These are phyloP conservation scores for Salmacisia buchloeana DNA, from an alignment of 1,284 basidiomycete species.

Conservation along the genomic window DNA sequence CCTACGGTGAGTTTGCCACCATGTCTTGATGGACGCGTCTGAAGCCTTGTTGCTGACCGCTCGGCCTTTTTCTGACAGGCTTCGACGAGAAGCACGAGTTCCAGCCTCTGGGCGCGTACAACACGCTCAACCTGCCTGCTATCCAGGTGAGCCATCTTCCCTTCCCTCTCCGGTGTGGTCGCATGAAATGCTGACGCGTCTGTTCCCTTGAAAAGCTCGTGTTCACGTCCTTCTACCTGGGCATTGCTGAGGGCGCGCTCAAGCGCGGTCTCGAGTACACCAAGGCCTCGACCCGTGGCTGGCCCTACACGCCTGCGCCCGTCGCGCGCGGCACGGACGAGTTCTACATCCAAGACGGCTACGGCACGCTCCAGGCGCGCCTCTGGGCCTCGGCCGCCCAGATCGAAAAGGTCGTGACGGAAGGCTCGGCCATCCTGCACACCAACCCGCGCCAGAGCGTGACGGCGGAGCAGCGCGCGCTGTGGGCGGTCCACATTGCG, in stretches of 20 bases:
- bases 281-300: conserved; percentile 44
- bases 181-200: conserved; percentile 1
- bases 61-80: conserved; percentile 2
- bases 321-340: conserved; percentile 42
- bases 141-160: conserved; percentile 30
- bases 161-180: not conserved
- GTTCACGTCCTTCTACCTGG: conserved; percentile 50
- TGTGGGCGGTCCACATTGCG: conserved; percentile 47
- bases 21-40: not conserved
- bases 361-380: conserved; percentile 47
- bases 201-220: conserved; percentile 20
- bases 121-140: conserved; percentile 47
- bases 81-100: conserved; percentile 30
- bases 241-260: conserved; percentile 48
- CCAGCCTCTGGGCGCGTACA: conserved; percentile 42
- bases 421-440: conserved; percentile 30
- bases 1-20: conserved; percentile 25
- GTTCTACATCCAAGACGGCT: conserved; percentile 48
- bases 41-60: not conserved
- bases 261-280: conserved; percentile 41
- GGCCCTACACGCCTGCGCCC: conserved; percentile 44
- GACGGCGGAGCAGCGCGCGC: conserved; percentile 44
- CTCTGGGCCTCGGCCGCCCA: conserved; percentile 47
- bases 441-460: conserved; percentile 24
- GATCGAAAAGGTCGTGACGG: conserved; percentile 34